Percentiles rank a stretch among this genome's conserved stretches.
These are phyloP conservation scores for Ampelocalamus luodianensis DNA, from an alignment of 176 grass and related monocot genomes.

Conservation along the genomic window DNA sequence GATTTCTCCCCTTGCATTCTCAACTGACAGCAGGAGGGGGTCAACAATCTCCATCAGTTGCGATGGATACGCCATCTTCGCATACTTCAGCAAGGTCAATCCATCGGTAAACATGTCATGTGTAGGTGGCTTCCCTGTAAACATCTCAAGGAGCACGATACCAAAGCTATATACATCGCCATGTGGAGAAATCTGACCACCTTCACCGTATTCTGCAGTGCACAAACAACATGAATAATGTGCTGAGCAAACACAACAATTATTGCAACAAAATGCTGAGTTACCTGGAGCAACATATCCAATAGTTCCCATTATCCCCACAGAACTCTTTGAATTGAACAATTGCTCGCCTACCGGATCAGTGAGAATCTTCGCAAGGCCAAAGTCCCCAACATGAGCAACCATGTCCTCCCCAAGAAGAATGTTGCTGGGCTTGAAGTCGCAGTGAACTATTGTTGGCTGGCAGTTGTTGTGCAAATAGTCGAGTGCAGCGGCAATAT, in stretches of 20 bases:
- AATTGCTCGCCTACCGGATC: conserved; percentile 3
- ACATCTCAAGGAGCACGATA: conserved; percentile 59
- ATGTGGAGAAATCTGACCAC: conserved; percentile 14
- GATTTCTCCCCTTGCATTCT: conserved; percentile 8
- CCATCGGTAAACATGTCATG: conserved; percentile 43
- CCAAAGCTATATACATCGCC: conserved; percentile 63
- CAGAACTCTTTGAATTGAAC: conserved; percentile 43
- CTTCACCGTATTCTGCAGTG: conserved; percentile 47
- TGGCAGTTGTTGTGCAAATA: conserved; percentile 59
- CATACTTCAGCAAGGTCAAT: conserved; percentile 38
- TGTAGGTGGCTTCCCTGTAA: conserved; percentile 53
- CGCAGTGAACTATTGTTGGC: conserved; percentile 44
- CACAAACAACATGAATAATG: conserved; percentile 11
- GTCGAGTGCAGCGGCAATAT: conserved; percentile 51
- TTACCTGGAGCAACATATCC: conserved; percentile 66
- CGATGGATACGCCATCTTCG: conserved; percentile 24
- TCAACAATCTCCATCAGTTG: conserved; percentile 35
- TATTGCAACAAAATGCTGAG: not conserved
- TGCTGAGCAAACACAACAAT: not conserved
- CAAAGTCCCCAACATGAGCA: conserved; percentile 55
- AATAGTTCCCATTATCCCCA: conserved; percentile 50
- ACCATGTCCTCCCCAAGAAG: conserved; percentile 53
- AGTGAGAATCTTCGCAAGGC: conserved; percentile 47
- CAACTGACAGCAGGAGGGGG: conserved; percentile 23
- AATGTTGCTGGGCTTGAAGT: conserved; percentile 34